phyloP scores from a whole-genome alignment of 257 asterid species.

The Solanum lycopersicoides region DNA sequence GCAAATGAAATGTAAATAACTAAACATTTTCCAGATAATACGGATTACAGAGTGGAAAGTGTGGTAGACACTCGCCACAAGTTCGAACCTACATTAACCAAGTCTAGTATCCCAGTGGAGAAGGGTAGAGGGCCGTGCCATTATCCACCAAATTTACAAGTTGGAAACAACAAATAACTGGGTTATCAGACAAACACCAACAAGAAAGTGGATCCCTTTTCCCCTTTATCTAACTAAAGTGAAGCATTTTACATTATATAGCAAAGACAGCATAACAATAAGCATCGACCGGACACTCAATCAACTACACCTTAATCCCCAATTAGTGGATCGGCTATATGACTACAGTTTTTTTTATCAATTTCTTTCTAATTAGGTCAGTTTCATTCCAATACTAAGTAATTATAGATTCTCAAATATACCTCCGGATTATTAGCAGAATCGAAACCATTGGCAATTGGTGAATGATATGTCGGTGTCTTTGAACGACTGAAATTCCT shows the following conservation, averaged over 20 bases:
- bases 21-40: neutral
- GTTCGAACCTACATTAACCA: neutral
- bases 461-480: conserved; percentile 46
- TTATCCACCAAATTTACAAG: neutral
- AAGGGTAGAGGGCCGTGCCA: neutral
- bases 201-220: neutral
- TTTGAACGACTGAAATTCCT: conserved; percentile 35
- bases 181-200: neutral
- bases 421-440: conserved; percentile 56
- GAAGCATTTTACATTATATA: neutral
- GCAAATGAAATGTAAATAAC: neutral
- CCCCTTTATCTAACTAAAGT: neutral
- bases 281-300: neutral
- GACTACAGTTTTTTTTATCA: neutral
- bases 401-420: neutral
- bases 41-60: neutral
- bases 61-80: neutral
- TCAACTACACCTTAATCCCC: neutral
- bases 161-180: neutral
- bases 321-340: neutral
- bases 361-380: neutral
- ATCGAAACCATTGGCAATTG: conserved; percentile 57
- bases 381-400: neutral
- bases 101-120: neutral
- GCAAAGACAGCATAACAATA: neutral